Conservation (phyloP, 2,329 filamentous ascomycete genomes). For the Talaromyces sp. region DNA sequence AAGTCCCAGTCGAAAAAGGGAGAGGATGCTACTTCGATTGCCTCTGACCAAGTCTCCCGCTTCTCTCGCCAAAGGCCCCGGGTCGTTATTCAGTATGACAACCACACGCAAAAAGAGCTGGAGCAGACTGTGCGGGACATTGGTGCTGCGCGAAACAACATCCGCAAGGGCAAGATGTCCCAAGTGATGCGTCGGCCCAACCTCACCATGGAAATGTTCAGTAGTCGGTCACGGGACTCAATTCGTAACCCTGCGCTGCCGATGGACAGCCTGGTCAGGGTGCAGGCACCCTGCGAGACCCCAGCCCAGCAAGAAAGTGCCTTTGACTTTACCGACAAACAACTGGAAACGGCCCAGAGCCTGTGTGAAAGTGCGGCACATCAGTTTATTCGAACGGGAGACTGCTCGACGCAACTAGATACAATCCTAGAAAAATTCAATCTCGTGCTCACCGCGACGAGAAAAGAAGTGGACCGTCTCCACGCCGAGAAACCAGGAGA, state of each 20-base stretch:
- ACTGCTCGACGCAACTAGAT: constrained; percentile 72
- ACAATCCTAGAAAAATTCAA: constrained; percentile 63
- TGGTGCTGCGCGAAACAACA: constrained; percentile 72
- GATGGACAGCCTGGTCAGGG: not conserved
- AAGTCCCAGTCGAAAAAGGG: constrained; percentile 9
- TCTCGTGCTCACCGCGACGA: constrained; percentile 59
- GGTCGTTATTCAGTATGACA: constrained; percentile 90
- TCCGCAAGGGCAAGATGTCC: constrained; percentile 75
- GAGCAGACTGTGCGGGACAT: constrained; percentile 79
- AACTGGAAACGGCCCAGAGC: constrained; percentile 72
- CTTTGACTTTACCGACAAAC: constrained; percentile 72
- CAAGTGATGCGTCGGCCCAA: constrained; percentile 25
- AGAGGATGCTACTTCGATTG: constrained; percentile 26
- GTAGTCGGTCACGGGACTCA: constrained; percentile 3
- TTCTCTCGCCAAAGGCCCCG: constrained; percentile 68
- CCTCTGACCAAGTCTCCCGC: constrained; percentile 26
- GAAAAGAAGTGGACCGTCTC: constrained; percentile 56
- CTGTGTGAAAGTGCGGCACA: constrained; percentile 84
- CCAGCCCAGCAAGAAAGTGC: constrained; percentile 57
- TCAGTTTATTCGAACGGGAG: constrained; percentile 81
- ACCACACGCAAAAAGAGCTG: constrained; percentile 76
- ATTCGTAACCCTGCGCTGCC: constrained; percentile 2
- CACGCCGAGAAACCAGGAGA: constrained; percentile 45
- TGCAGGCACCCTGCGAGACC: not conserved
- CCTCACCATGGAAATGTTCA: constrained; percentile 14